Evolutionary conservation across 1,284 basidiomycete species (phyloP), one percentile per base, ranked within the genome.

Genomic region (Gyrodon tennesseensis): DNA sequence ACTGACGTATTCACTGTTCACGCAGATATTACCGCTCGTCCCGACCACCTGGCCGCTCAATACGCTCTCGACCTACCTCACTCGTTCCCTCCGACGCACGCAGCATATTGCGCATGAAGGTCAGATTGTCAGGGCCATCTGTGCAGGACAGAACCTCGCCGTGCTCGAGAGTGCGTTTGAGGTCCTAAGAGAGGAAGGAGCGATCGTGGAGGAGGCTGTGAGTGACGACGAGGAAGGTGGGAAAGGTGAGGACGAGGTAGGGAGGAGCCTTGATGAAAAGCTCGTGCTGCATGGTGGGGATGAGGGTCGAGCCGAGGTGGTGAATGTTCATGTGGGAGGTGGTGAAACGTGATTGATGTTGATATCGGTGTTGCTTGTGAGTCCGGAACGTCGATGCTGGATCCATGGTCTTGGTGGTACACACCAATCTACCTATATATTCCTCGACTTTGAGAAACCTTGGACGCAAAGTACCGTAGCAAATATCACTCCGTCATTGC

Each of bases 11-110:
- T 43, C 15, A 18, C 18, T 53, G 40, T 46, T 37, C 48, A 25
- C 29, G n/a, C 66, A 93, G 90, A 85, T 92, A 40, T 80, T 94
- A 23, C 79, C 86, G 3, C 78, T 87, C 23, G 82, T 95, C 27
- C 93, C 94, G 1, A 75, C 84, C 37, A 79, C 85, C 46, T 96
- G 92, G 92, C 85, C 92, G 0, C 78, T 96, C 7, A 80, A 83
- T 29, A 78, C 85, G 11, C 81, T 94, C 66, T 86, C 89, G 0
- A 86, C 89, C 0, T 95, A 95, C 80, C 81, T 96, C 59, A 78
- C 86, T 18, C 87, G 93, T 5, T 90, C 92, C 0, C 83, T 94
- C 67, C 84, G 93, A 23, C 83, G 89, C 57, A 85, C 88, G 7
- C 77, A 92, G n/a, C 93, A 96, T 72, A 78, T 82, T 19, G 77